These are phyloP conservation scores for Cryphonectria japonica DNA, from an alignment of 2,329 filamentous ascomycete genomes.

Conservation along the genomic window DNA sequence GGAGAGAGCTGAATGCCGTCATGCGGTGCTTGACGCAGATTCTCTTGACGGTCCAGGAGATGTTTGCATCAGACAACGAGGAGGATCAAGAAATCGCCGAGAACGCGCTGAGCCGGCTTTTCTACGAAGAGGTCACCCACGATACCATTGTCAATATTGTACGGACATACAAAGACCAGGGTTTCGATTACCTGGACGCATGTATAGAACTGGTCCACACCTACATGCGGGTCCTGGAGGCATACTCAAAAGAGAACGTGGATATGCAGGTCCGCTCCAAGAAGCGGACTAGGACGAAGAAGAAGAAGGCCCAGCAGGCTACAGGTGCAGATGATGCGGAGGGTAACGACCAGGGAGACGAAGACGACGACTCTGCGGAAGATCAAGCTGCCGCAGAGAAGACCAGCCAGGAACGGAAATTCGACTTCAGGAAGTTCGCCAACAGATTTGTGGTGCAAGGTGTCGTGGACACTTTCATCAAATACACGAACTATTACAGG, in stretches of 20 bases:
- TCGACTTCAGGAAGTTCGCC: conserved; percentile 87
- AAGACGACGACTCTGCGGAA: conserved; percentile 71
- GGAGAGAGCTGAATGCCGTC: conserved; percentile 82
- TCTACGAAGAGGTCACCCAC: conserved; percentile 95
- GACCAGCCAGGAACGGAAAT: conserved; percentile 81
- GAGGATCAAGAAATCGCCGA: conserved; percentile 98
- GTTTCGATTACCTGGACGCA: conserved; percentile 90
- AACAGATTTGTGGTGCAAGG: conserved; percentile 80
- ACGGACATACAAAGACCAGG: conserved; percentile 88
- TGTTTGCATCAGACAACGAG: conserved; percentile 80
- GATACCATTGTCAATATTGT: conserved; percentile 82
- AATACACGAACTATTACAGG: conserved; percentile 76
- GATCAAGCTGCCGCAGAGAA: conserved; percentile 73
- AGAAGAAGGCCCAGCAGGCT: conserved; percentile 59
- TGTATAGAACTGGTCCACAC: conserved; percentile 90
- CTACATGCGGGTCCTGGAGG: conserved; percentile 88
- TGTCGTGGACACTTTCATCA: conserved; percentile 86
- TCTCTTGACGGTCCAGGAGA: conserved; percentile 87
- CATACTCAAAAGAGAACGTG: conserved; percentile 91
- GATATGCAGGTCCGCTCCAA: conserved; percentile 91
- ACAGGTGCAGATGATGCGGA: conserved; percentile 40
- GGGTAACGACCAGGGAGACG: conserved; percentile 56
- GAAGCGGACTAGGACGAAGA: conserved; percentile 72
- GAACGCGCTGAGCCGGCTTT: conserved; percentile 95
- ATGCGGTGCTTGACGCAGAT: conserved; percentile 97